Evolutionary conservation across 805 yeast genomes (phyloP).

Genomic region (Nakazawaea peltata): DNA sequence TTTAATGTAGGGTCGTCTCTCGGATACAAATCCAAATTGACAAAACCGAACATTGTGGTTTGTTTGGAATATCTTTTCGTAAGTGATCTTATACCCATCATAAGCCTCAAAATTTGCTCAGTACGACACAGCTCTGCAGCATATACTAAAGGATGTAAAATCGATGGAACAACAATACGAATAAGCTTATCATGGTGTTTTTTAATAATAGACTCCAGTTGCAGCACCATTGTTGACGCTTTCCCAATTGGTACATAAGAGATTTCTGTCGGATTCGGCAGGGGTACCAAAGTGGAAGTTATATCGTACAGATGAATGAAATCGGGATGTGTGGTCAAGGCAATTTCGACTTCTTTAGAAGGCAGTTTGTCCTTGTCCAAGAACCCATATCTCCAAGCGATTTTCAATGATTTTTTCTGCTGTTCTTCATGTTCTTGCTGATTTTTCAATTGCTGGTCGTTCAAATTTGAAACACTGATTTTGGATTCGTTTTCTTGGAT

Average conservation of each 20-base stretch:
- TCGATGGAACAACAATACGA: slow-evolving; percentile 66
- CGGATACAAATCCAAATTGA: slow-evolving; percentile 62
- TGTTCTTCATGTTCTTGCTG: slow-evolving; percentile 14
- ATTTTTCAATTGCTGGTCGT: slow-evolving; percentile 23
- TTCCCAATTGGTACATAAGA: slow-evolving; percentile 37
- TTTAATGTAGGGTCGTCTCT: slow-evolving; percentile 38
- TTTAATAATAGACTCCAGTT: slow-evolving; percentile 35
- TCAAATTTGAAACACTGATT: slow-evolving; percentile 60
- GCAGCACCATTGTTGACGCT: slow-evolving; percentile 22
- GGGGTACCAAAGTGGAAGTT: slow-evolving; percentile 61
- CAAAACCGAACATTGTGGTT: slow-evolving; percentile 43
- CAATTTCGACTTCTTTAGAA: slow-evolving; percentile 18
- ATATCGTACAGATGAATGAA: slow-evolving; percentile 69
- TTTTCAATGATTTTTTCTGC: slow-evolving; percentile 49
- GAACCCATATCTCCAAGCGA: slow-evolving; percentile 90
- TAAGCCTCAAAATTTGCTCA: slow-evolving; percentile 45
- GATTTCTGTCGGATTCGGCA: slow-evolving; percentile 55
- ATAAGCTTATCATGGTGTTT: slow-evolving; percentile 40
- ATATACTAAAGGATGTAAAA: slow-evolving; percentile 73
- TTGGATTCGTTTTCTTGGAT: slow-evolving; percentile 51
- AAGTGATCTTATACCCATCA: slow-evolving; percentile 50
- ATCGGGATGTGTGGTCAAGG: slow-evolving; percentile 33
- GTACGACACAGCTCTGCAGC: slow-evolving; percentile 40
- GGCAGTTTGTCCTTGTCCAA: slow-evolving; percentile 27
- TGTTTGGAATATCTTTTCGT: slow-evolving; percentile 36